phyloP scores from a whole-genome alignment of 768 basidiomycete species.

The Pulveroboletus sp. region DNA sequence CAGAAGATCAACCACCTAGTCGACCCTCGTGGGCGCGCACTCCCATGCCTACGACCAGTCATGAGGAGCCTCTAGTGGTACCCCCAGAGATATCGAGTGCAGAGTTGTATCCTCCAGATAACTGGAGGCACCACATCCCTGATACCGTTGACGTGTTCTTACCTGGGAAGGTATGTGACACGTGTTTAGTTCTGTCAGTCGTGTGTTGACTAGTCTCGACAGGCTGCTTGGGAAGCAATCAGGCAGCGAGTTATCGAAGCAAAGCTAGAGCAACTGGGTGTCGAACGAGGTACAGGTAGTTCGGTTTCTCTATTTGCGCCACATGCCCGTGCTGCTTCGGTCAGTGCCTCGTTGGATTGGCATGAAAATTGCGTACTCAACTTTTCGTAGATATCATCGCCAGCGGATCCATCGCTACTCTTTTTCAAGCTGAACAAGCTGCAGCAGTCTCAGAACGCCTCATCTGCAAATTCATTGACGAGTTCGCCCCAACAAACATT shows the following conservation, averaged over 20 bases:
- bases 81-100: slow-evolving; percentile 40
- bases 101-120: slow-evolving; percentile 62
- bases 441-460: slow-evolving; percentile 60
- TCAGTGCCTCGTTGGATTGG: slow-evolving; percentile 38
- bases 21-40: slow-evolving; percentile 58
- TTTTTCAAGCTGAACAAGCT: slow-evolving; percentile 82
- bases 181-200: slow-evolving; percentile 5
- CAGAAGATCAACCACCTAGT: slow-evolving; percentile 36
- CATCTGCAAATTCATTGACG: slow-evolving; percentile 49
- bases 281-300: slow-evolving; percentile 56
- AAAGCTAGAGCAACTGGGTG: slow-evolving; percentile 74
- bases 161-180: slow-evolving; percentile 62
- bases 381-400: slow-evolving; percentile 71
- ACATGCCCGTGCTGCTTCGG: slow-evolving; percentile 80
- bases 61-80: slow-evolving; percentile 19
- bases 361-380: slow-evolving; percentile 11
- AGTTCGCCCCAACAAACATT: slow-evolving; percentile 62
- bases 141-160: slow-evolving; percentile 74
- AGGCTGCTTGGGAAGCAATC: slow-evolving; percentile 73
- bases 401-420: slow-evolving; percentile 78
- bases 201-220: slow-evolving; percentile 5
- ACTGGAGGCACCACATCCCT: slow-evolving; percentile 53
- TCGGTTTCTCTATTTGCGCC: slow-evolving; percentile 62
- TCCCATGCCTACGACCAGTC: slow-evolving; percentile 42
- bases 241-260: slow-evolving; percentile 72